Evolutionary conservation across 768 basidiomycete genomes (phyloP).

Genomic region (Tephrocybe sp.): DNA sequence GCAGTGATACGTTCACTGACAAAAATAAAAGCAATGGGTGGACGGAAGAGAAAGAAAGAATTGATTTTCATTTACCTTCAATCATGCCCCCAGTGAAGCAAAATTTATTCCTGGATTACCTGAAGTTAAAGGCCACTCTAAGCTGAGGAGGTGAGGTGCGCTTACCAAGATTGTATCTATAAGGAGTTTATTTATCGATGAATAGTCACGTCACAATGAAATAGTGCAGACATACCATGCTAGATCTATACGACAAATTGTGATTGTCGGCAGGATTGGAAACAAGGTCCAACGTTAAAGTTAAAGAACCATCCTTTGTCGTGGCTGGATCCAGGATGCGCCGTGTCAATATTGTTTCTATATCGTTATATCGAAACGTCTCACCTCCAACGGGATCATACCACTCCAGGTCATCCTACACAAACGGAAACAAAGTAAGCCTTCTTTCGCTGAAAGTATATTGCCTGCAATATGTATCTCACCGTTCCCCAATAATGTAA

Average conservation of each 20-base stretch:
- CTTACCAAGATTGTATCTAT: constrained; percentile 15
- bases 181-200: constrained; percentile 20
- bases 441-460: background rate
- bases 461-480: constrained; percentile 21
- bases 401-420: constrained; percentile 70
- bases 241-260: constrained; percentile 63
- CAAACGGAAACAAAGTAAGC: background rate
- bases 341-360: background rate
- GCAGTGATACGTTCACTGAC: constrained; percentile 29
- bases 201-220: background rate
- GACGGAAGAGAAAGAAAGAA: constrained; percentile 12
- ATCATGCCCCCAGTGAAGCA: constrained; percentile 81
- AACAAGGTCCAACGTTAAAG: constrained; percentile 61
- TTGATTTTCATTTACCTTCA: constrained; percentile 29
- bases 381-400: constrained; percentile 58
- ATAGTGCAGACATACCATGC: constrained; percentile 37
- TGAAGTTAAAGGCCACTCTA: background rate
- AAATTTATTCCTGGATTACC: constrained; percentile 45
- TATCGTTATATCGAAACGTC: background rate
- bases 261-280: constrained; percentile 46
- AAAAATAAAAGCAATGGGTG: background rate
- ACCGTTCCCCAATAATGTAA: constrained; percentile 68
- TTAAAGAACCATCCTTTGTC: constrained; percentile 67
- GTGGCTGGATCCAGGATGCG: constrained; percentile 33
- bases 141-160: background rate